Conservation (phyloP, 768 basidiomycete genomes). For the Lenzites betulinus region DNA sequence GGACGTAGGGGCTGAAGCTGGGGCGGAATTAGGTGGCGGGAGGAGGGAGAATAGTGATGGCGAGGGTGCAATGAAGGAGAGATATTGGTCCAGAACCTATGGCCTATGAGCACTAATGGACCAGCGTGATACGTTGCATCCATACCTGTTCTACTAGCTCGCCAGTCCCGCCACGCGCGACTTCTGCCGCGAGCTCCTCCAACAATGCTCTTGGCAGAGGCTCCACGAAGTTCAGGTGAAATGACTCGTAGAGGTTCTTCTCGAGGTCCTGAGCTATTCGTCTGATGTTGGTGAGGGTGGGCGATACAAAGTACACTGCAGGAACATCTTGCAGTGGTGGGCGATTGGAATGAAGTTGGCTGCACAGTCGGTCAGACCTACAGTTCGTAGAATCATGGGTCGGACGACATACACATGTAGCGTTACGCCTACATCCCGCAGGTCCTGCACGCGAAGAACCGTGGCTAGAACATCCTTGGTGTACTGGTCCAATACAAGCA, state of each 20-base stretch:
- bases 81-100: constrained; percentile 93
- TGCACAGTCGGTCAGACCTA: constrained; percentile 34
- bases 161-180: constrained; percentile 81
- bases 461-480: constrained; percentile 98
- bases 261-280: constrained; percentile 94
- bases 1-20: constrained; percentile 35
- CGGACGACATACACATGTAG: constrained; percentile 83
- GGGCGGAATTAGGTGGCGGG: constrained; percentile 50
- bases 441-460: constrained; percentile 91
- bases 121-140: constrained; percentile 42
- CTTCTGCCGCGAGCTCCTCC: constrained; percentile 90
- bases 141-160: constrained; percentile 79
- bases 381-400: not conserved
- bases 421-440: constrained; percentile 95
- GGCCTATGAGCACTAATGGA: not conserved
- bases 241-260: constrained; percentile 88
- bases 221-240: constrained; percentile 94
- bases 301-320: constrained; percentile 94
- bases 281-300: constrained; percentile 81
- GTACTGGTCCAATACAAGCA: constrained; percentile 90
- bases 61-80: constrained; percentile 94
- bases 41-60: constrained; percentile 91
- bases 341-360: constrained; percentile 87
- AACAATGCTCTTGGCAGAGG: constrained; percentile 85
- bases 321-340: constrained; percentile 94